Evolutionary conservation across 2,329 filamentous ascomycete genomes (phyloP).

Genomic region (Stenocarpella maydis): DNA sequence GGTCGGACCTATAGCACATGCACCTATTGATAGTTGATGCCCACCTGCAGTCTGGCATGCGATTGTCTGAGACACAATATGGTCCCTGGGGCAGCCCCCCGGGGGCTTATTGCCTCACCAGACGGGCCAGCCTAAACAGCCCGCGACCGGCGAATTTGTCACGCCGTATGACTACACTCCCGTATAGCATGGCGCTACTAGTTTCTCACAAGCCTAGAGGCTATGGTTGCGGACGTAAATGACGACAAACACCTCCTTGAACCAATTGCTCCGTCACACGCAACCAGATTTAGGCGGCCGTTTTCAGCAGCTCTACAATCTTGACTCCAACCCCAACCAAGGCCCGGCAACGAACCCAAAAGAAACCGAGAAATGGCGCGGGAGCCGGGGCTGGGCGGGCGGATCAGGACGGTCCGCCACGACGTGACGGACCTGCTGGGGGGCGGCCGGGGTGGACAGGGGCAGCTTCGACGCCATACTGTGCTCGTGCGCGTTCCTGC

Average conservation of each 20-base stretch:
- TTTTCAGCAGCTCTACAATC: no score
- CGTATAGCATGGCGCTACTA: not conserved
- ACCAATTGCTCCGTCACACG: not conserved
- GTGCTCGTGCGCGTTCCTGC: conserved; percentile 47
- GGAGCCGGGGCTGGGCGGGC: conserved; percentile 33
- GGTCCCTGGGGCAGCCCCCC: not conserved
- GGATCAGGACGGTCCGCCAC: conserved; percentile 41
- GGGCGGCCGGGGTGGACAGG: conserved; percentile 35
- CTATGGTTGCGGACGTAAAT: not conserved
- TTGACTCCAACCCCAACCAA: not conserved
- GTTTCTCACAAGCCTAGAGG: not conserved
- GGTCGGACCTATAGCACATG: not conserved
- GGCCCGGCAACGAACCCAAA: no score
- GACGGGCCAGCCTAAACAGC: not conserved
- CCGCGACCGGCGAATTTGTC: not conserved
- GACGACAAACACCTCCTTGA: not conserved
- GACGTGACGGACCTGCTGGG: conserved; percentile 42
- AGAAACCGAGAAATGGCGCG: conserved; percentile 4
- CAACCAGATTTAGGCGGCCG: not conserved
- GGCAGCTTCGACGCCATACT: conserved; percentile 44
- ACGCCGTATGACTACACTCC: not conserved
- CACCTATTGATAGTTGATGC: not conserved
- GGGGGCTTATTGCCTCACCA: not conserved
- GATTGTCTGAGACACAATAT: not conserved
- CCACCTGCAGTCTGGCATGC: not conserved